phyloP scores from a whole-genome alignment of 305 asterid genomes.

The Fraxinus velutina region DNA sequence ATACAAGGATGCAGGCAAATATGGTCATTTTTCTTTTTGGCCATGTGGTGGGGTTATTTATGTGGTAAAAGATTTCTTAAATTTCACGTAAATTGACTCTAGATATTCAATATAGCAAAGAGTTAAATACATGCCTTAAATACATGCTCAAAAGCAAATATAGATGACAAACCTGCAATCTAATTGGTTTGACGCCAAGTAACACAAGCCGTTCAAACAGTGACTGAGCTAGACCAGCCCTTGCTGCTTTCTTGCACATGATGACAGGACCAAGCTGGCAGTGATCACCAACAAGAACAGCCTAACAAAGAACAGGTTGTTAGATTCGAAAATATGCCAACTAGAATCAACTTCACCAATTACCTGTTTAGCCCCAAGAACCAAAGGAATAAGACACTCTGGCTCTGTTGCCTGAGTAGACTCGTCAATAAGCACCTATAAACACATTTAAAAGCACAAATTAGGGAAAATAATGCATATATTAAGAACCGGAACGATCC shows the following conservation, averaged over 20 bases:
- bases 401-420: slow-evolving; percentile 99
- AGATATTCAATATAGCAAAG: background rate
- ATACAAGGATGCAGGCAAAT: background rate
- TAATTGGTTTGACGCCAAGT: slow-evolving; percentile 94
- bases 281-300: slow-evolving; percentile 95
- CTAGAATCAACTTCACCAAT: slow-evolving; percentile 3
- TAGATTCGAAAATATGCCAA: slow-evolving; percentile 16
- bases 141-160: slow-evolving; percentile 4
- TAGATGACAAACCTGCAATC: slow-evolving; percentile 69
- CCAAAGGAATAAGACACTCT: slow-evolving; percentile 96
- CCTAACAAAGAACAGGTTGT: slow-evolving; percentile 43
- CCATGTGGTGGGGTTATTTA: background rate
- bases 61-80: slow-evolving; percentile 3
- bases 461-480: slow-evolving; percentile 1
- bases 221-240: slow-evolving; percentile 97
- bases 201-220: slow-evolving; percentile 94
- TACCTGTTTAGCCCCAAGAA: slow-evolving; percentile 97
- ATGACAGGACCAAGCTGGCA: slow-evolving; percentile 99
- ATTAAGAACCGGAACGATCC: background rate
- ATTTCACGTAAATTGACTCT: background rate
- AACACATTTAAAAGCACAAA: slow-evolving; percentile 9
- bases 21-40: background rate
- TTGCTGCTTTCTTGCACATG: slow-evolving; percentile 99
- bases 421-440: slow-evolving; percentile 94
- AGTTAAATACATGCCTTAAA: background rate